A percentile compares a stretch with the other conserved stretches of the same genome.
Evolutionary conservation across 2,329 filamentous ascomycete genomes (phyloP).

Genomic region (Neospermospora avenae): DNA sequence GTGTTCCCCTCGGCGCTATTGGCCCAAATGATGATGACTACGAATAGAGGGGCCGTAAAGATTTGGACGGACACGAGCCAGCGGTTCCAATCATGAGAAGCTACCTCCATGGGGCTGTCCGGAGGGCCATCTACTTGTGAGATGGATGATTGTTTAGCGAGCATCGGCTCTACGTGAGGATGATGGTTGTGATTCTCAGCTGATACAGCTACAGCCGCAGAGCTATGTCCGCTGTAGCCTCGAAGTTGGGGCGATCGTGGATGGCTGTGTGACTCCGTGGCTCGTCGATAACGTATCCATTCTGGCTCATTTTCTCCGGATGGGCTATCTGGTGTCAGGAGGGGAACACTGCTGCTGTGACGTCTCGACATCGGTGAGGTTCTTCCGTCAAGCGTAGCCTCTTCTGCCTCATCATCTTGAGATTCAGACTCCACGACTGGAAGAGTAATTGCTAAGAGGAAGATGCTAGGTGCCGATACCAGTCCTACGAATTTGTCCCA

Average conservation of each 20-base stretch:
- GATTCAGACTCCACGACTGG: conserved; percentile 79
- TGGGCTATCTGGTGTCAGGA: conserved; percentile 28
- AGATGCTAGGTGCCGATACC: conserved; percentile 84
- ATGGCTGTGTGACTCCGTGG: conserved; percentile 37
- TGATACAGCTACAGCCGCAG: conserved; percentile 35
- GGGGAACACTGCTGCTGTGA: conserved; percentile 23
- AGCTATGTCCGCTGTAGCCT: conserved; percentile 33
- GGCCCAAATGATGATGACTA: conserved; percentile 72
- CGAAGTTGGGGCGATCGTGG: conserved; percentile 17
- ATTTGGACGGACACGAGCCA: conserved; percentile 87
- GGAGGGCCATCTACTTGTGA: conserved; percentile 9
- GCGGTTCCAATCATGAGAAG: conserved; percentile 66
- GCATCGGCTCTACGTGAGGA: conserved; percentile 17
- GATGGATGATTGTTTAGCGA: conserved; percentile 16
- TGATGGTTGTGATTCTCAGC: conserved; percentile 30
- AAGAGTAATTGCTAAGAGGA: conserved; percentile 83
- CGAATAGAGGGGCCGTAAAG: conserved; percentile 83
- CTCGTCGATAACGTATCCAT: conserved; percentile 57
- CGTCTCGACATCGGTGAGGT: conserved; percentile 13
- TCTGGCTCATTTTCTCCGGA: conserved; percentile 45
- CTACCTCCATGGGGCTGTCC: conserved; percentile 3
- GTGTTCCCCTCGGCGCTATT: conserved; percentile 58
- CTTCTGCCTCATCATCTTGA: conserved; percentile 43
- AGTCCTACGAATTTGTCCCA: conserved; percentile 80
- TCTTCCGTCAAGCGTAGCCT: conserved; percentile 17